Evolutionary conservation across 208 protist genomes (phyloP).

Genomic region (Phytomonas francai): DNA sequence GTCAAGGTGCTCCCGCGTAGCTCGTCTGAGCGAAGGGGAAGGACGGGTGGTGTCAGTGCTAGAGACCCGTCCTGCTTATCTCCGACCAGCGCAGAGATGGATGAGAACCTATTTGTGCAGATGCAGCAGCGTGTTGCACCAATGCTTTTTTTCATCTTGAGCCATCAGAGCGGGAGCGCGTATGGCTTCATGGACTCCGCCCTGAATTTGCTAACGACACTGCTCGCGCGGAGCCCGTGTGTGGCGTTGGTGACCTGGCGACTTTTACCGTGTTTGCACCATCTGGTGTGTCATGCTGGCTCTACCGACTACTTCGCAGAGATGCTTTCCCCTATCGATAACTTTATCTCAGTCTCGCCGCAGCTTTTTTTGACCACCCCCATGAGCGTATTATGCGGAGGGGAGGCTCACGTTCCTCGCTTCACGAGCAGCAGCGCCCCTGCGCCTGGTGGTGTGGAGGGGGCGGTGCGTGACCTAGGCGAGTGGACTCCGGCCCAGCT

Average conservation of each 20-base stretch:
- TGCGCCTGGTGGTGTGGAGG: conserved; percentile 14
- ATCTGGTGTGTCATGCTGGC: conserved; percentile 42
- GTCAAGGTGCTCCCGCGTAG: conserved; percentile 56
- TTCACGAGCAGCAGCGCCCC: conserved; percentile 14
- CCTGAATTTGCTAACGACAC: conserved; percentile 73
- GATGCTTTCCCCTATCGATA: conserved; percentile 87
- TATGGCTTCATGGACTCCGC: conserved; percentile 85
- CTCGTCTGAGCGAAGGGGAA: not conserved
- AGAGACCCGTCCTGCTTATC: not conserved
- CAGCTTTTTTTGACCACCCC: conserved; percentile 48
- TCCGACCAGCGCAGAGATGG: conserved; percentile 11
- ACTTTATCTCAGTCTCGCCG: conserved; percentile 78
- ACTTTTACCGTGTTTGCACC: conserved; percentile 60
- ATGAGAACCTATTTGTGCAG: conserved; percentile 41
- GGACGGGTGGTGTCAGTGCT: not conserved
- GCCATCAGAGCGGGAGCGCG: conserved; percentile 47
- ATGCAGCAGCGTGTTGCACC: conserved; percentile 55
- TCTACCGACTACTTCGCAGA: conserved; percentile 82
- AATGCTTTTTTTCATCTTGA: conserved; percentile 70
- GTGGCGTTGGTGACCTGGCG: conserved; percentile 58
- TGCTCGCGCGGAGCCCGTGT: conserved; percentile 67
- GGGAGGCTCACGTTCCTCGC: conserved; percentile 9
- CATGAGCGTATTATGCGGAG: conserved; percentile 26
- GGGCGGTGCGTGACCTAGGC: conserved; percentile 9
- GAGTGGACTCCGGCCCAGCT: conserved; percentile 58